These are phyloP conservation scores for Datura wrightii DNA, from an alignment of 257 asterid species.

Conservation along the genomic window DNA sequence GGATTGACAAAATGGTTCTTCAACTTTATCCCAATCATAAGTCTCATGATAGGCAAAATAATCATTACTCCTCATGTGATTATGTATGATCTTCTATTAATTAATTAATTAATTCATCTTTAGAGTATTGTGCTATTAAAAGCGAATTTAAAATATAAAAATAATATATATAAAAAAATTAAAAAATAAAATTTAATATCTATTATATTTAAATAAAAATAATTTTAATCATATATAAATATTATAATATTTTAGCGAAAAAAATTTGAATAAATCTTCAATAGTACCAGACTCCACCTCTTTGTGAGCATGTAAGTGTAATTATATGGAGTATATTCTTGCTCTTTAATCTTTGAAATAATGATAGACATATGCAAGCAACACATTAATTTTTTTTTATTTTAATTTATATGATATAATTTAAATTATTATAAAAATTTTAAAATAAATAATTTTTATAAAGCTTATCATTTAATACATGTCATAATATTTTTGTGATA, in stretches of 20 bases:
- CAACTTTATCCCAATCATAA: background rate
- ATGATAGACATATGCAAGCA: background rate
- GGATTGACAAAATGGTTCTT: background rate
- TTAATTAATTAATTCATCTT: no score
- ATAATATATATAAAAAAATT: no score
- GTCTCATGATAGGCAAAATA: background rate
- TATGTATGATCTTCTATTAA: background rate
- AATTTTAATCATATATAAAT: no score
- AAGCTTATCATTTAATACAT: background rate
- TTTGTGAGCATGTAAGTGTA: background rate
- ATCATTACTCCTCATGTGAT: conserved; percentile 24
- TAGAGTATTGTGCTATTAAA: no score
- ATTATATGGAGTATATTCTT: background rate
- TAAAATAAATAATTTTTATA: no score
- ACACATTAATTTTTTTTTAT: background rate
- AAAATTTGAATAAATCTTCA: no score
- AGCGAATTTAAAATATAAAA: no score
- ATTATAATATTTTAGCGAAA: no score
- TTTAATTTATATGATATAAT: background rate
- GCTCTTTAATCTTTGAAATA: background rate
- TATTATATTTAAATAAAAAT: no score
- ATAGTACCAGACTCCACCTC: no score
- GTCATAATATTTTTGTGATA: background rate
- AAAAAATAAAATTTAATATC: no score
- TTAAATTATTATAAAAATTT: no score